phyloP scores from a whole-genome alignment of 2,329 filamentous ascomycete genomes.

The Thielaviopsis cerberus region DNA sequence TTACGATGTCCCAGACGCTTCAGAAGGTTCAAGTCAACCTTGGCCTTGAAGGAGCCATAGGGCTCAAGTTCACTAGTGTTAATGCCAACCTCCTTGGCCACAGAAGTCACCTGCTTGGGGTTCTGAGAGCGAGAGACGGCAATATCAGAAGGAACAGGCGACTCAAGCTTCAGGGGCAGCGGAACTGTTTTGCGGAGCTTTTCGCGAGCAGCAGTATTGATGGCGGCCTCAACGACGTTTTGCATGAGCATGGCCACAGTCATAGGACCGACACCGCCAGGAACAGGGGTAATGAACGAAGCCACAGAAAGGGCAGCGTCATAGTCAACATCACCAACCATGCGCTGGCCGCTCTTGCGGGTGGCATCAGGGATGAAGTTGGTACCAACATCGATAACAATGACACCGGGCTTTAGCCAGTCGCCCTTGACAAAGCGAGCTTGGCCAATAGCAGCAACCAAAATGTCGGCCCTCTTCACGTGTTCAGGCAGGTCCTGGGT shows the following conservation, averaged over 20 bases:
- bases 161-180: conserved; percentile 60
- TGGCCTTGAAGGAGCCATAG: conserved; percentile 89
- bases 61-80: conserved; percentile 77
- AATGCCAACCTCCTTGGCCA: conserved; percentile 79
- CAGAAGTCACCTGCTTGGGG: conserved; percentile 74
- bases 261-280: conserved; percentile 94
- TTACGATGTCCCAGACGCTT: conserved; percentile 71
- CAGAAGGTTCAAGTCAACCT: conserved; percentile 68
- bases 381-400: conserved; percentile 93
- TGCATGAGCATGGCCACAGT: conserved; percentile 95
- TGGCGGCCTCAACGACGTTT: conserved; percentile 80
- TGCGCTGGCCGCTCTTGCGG: conserved; percentile 78
- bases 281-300: conserved; percentile 86
- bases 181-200: conserved; percentile 64
- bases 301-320: conserved; percentile 70
- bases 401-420: conserved; percentile 84
- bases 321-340: conserved; percentile 91
- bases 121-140: conserved; percentile 73
- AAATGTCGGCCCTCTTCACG: conserved; percentile 68
- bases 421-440: conserved; percentile 80
- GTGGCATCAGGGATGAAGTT: conserved; percentile 81
- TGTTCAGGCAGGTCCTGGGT: conserved; percentile 55
- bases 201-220: conserved; percentile 62
- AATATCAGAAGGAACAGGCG: conserved; percentile 88
- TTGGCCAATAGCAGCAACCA: conserved; percentile 81